phyloP scores from a whole-genome alignment of 768 basidiomycete species.

The Suillus luteus region DNA sequence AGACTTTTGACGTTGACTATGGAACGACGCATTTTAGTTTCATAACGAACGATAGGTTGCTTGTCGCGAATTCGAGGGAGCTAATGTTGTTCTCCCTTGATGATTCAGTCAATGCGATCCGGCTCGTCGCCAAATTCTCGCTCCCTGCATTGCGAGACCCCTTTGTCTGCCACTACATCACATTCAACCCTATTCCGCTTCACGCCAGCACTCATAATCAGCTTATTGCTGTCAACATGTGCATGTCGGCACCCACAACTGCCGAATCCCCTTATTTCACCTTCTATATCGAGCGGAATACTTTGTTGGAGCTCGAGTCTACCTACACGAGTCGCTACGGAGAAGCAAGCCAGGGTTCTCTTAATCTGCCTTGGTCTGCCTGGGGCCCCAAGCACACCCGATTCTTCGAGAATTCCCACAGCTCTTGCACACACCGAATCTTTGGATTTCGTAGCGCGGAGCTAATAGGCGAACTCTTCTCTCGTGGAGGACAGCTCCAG shows the following conservation, averaged over 20 bases:
- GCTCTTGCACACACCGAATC: too few species aligned
- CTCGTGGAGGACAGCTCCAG: background rate
- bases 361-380: background rate
- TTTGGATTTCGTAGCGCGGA: background rate
- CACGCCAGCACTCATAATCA: background rate
- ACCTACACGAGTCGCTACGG: background rate
- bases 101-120: background rate
- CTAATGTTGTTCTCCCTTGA: background rate
- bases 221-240: background rate
- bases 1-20: background rate
- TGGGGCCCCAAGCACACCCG: background rate
- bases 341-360: background rate
- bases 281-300: background rate
- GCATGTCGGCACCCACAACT: background rate
- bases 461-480: background rate
- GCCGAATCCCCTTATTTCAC: background rate
- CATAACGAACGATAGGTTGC: background rate
- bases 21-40: background rate
- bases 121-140: background rate
- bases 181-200: background rate
- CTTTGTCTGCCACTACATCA: background rate
- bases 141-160: background rate
- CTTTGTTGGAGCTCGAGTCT: background rate
- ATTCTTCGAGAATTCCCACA: background rate
- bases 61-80: background rate